Conservation (phyloP, 2,329 filamentous ascomycete genomes). For the Fusarium lateritium region DNA sequence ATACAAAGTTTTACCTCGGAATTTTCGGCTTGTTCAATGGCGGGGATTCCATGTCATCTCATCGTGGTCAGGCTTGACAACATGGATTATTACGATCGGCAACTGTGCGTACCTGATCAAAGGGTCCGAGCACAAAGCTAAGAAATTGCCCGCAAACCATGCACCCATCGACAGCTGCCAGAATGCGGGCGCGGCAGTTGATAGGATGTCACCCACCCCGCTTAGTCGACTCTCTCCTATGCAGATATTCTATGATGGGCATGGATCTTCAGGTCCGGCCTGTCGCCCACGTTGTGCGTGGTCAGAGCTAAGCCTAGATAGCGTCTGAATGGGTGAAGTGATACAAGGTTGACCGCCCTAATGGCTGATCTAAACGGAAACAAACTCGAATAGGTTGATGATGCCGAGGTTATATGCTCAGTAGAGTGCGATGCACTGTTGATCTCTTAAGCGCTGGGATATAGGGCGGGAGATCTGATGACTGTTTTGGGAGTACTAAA, state of each 20-base stretch:
- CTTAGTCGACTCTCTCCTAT: too few species aligned
- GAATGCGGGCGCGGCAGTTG: background rate
- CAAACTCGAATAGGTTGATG: background rate
- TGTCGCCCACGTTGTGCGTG: background rate
- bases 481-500: background rate
- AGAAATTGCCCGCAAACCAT: slow-evolving; percentile 2
- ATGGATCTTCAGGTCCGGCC: background rate
- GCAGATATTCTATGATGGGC: background rate
- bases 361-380: background rate
- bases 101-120: background rate
- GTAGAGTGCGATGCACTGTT: too few species aligned
- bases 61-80: background rate
- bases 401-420: background rate
- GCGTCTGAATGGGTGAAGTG: background rate
- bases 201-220: too few species aligned
- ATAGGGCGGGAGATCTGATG: too few species aligned
- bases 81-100: slow-evolving; percentile 15
- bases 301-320: background rate
- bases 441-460: too few species aligned
- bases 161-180: background rate
- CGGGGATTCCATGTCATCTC: background rate
- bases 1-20: background rate
- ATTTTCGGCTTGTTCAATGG: background rate
- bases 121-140: background rate
- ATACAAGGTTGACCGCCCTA: background rate